Percentiles rank a stretch among this genome's conserved stretches.
These are phyloP conservation scores for Fusarium fracticaudum DNA, from an alignment of 2,329 filamentous ascomycete species.

Conservation along the genomic window DNA sequence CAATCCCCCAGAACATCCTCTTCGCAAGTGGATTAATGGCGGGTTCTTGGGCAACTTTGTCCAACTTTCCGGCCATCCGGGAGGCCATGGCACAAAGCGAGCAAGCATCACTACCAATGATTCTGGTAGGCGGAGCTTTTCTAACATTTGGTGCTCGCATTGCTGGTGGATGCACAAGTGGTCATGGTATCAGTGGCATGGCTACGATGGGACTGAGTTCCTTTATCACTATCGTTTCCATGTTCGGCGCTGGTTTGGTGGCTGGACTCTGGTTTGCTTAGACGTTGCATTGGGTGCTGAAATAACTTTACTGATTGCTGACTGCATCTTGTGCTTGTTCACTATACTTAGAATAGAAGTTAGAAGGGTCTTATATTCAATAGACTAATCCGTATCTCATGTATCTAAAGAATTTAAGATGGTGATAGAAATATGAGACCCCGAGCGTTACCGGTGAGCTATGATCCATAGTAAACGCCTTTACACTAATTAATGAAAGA, in stretches of 20 bases:
- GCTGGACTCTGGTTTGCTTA: not conserved
- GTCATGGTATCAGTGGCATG: slow-evolving; percentile 20
- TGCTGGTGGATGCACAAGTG: slow-evolving; percentile 18
- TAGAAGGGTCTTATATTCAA: not conserved
- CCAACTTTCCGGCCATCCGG: not conserved
- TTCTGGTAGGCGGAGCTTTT: not conserved
- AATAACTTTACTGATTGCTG: no score
- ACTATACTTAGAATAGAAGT: not conserved
- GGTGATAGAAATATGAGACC: not conserved
- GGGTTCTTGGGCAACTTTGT: slow-evolving; percentile 7
- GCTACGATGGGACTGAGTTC: slow-evolving; percentile 15
- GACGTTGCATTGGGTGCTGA: not conserved
- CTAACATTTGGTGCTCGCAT: not conserved
- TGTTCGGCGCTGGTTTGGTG: slow-evolving; percentile 7
- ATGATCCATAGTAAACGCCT: no score
- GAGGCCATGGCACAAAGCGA: not conserved
- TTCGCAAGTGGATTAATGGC: not conserved
- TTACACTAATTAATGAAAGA: no score
- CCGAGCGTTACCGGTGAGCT: no score
- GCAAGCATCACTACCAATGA: not conserved
- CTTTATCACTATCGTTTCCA: not conserved
- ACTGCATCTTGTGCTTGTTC: not conserved
- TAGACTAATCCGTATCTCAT: rapidly evolving
- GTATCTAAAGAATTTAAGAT: not conserved
- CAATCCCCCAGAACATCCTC: not conserved